Evolutionary conservation across 441 rosid species (phyloP), one percentile per base, ranked within the genome.

Genomic region (Pelargonium australe): DNA sequence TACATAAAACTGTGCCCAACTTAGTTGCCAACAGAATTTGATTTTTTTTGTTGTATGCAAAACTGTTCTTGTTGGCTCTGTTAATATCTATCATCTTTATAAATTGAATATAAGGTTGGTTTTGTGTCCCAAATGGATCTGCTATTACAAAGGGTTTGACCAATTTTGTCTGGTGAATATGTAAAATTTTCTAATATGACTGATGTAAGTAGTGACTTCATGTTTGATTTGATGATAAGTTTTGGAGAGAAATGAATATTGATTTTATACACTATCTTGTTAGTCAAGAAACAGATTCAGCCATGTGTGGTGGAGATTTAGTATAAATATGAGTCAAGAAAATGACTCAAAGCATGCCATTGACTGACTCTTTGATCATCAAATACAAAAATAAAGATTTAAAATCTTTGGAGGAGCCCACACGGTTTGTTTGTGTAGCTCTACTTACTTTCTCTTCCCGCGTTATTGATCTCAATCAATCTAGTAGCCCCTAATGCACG

Each of bases 301-400:
- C 6, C 37, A 3, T 34, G 37, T 34, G 37, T 34, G 37, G 34
- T 28, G 34, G 34, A 28, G 34, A 3, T 28, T 28, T 28, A 28
- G 4, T 28, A 2, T 28, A 28, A 28, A 2, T 28, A 28, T 28
- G 34, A 11, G 6, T 10, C 58, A 51, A 13, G 57, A 51, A 51
- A 51, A 51, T 14, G 58, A 51, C 58, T n/a, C 1, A 51, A 51
- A 51, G 58, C 58, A 51, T n/a, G 19, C 58, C 60, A 53, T 53
- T 53, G 60, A 53, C 60, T 4, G 19, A 53, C 19, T 53, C 57
- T 49, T 14, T 13, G 14, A 5, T 49, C 57, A 49, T 1, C 57
- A 49, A 49, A n/a, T 13, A 12, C 13, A 49, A 45, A 34, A 34
- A 34, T 3, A 34, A 34, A 34, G 37, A 34, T 34, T 1, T 34